These are phyloP conservation scores for Apiospora saccharicola DNA, from an alignment of 2,329 filamentous ascomycete species.

Conservation along the genomic window DNA sequence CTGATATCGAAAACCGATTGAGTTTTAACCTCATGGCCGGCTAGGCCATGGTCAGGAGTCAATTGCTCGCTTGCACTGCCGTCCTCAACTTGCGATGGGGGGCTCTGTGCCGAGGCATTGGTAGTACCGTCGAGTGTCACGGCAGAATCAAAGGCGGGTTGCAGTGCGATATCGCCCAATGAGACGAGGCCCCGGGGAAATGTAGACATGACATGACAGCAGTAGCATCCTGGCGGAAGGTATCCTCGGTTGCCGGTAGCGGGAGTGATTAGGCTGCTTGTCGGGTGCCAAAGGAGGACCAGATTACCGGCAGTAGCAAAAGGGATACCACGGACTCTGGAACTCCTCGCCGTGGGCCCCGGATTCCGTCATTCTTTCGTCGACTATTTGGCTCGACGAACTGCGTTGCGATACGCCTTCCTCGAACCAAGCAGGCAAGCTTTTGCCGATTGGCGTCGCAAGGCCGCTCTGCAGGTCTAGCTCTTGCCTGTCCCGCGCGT, in stretches of 20 bases:
- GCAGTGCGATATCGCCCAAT: background rate
- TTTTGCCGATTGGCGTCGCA: slow-evolving; percentile 7
- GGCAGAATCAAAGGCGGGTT: slow-evolving; percentile 13
- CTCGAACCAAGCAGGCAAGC: slow-evolving; percentile 1
- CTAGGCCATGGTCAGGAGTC: background rate
- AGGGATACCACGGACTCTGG: slow-evolving; percentile 9
- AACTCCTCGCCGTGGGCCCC: background rate
- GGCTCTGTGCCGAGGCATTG: slow-evolving; percentile 10
- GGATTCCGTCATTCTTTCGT: background rate
- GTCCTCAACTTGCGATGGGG: slow-evolving; percentile 3
- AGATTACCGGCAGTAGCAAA: background rate
- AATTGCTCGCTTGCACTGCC: background rate
- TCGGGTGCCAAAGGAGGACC: slow-evolving; percentile 7
- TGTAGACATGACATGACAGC: slow-evolving; percentile 6
- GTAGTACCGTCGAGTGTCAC: slow-evolving; percentile 9
- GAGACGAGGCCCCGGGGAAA: background rate
- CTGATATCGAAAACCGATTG: slow-evolving; percentile 14
- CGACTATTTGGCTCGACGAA: background rate
- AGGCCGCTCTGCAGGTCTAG: slow-evolving; percentile 1
- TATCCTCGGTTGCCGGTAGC: slow-evolving; percentile 11
- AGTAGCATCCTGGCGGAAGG: slow-evolving; percentile 5
- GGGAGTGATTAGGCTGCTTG: background rate
- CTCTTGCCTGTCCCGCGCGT: background rate
- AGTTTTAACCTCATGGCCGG: background rate
- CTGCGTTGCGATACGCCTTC: slow-evolving; percentile 3